Percentiles rank a stretch among this genome's conserved stretches.
Evolutionary conservation across 73 alveolate genomes (phyloP).

Genomic region (Uronychia setigera): DNA sequence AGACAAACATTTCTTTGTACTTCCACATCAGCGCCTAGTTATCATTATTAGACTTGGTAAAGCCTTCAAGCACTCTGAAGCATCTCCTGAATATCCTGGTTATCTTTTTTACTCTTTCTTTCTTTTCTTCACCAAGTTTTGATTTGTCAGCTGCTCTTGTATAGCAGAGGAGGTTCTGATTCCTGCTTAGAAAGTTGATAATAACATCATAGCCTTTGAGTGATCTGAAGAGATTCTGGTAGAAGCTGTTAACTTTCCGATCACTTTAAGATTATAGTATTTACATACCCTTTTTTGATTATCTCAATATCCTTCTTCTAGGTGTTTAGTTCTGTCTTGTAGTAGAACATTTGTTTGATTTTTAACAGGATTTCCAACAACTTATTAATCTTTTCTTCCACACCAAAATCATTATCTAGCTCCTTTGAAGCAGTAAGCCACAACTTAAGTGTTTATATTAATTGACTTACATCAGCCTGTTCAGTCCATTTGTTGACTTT

Average conservation of each 20-base stretch:
- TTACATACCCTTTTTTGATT: neutral
- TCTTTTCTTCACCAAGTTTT: neutral
- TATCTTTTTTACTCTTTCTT: neutral
- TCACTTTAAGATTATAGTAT: neutral
- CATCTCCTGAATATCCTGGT: slow-evolving; percentile 8
- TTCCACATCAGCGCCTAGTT: slow-evolving; percentile 38
- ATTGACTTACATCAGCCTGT: slow-evolving; percentile 6
- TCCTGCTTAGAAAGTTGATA: slow-evolving; percentile 10
- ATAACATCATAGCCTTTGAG: slow-evolving; percentile 24
- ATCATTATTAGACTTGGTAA: slow-evolving; percentile 1
- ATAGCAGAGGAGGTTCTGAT: slow-evolving; percentile 1
- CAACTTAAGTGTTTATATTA: too few relatives aligned
- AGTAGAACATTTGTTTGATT: neutral
- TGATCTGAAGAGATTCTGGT: slow-evolving; percentile 16
- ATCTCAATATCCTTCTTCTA: neutral
- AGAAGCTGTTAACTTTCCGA: slow-evolving; percentile 8
- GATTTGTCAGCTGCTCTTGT: neutral
- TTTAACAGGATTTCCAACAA: neutral
- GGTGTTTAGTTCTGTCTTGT: neutral
- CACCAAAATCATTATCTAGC: neutral
- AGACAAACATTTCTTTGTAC: slow-evolving; percentile 25
- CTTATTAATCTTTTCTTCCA: neutral
- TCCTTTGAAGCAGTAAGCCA: too few relatives aligned
- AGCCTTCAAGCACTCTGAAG: slow-evolving; percentile 20
- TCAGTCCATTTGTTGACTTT: slow-evolving; percentile 1